These are phyloP conservation scores for Trypanosoma mega DNA, from an alignment of 208 protist genomes.

Conservation along the genomic window DNA sequence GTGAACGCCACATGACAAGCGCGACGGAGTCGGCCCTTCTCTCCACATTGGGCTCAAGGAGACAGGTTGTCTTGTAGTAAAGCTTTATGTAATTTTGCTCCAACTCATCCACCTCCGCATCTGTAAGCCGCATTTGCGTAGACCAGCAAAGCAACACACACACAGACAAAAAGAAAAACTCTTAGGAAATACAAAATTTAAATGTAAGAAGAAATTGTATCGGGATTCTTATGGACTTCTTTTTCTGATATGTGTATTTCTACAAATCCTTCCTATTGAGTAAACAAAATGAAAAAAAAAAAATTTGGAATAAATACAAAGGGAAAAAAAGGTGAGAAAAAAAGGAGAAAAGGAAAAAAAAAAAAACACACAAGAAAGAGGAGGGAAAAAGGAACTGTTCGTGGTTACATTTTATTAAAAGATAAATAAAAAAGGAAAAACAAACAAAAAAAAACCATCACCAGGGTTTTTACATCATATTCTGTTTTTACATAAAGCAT, in stretches of 20 bases:
- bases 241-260: too few species aligned
- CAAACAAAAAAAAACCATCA: too few species aligned
- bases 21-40: neutral
- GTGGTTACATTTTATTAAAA: too few species aligned
- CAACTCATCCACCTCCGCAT: slow-evolving; percentile 27
- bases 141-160: neutral
- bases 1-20: slow-evolving; percentile 12
- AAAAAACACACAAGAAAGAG: neutral
- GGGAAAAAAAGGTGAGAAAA: slow-evolving; percentile 9
- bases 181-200: slow-evolving; percentile 2
- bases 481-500: too few species aligned
- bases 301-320: neutral
- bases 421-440: too few species aligned
- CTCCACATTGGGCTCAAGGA: neutral
- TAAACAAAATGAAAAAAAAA: slow-evolving; percentile 2
- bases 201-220: too few species aligned
- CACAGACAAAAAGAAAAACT: neutral
- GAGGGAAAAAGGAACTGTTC: too few species aligned
- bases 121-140: slow-evolving; percentile 21
- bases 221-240: too few species aligned
- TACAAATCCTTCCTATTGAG: too few species aligned
- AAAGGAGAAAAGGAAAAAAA: neutral
- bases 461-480: too few species aligned
- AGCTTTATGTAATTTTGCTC: slow-evolving; percentile 23
- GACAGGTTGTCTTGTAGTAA: slow-evolving; percentile 21